phyloP scores from a whole-genome alignment of 495 filamentous ascomycete genomes.

The Xylaria intraflava region DNA sequence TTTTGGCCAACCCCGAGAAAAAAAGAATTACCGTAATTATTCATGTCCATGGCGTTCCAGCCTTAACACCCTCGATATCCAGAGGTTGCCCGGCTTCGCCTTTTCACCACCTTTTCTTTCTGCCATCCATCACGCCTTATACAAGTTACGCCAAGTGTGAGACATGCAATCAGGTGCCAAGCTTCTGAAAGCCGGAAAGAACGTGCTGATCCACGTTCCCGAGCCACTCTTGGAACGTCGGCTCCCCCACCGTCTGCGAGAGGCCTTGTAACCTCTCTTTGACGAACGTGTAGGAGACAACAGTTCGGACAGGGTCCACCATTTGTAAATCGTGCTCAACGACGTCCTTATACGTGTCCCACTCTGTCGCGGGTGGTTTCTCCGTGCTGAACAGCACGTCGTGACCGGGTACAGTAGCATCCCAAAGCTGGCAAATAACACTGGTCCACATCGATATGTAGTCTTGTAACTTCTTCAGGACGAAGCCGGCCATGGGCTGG shows the following conservation, averaged over 20 bases:
- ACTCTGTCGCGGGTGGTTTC: slow-evolving; percentile 57
- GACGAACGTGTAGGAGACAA: slow-evolving; percentile 66
- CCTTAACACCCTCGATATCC: too few relatives aligned
- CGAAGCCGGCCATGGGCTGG: slow-evolving; percentile 43
- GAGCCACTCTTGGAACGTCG: slow-evolving; percentile 71
- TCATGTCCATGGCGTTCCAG: neutral
- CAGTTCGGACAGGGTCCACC: slow-evolving; percentile 62
- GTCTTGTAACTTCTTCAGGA: slow-evolving; percentile 42
- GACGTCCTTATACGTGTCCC: slow-evolving; percentile 58
- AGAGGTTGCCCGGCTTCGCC: too few relatives aligned
- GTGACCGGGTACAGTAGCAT: slow-evolving; percentile 13
- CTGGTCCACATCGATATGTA: slow-evolving; percentile 50
- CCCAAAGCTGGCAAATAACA: slow-evolving; percentile 37
- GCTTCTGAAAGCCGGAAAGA: slow-evolving; percentile 53
- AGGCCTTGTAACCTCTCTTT: slow-evolving; percentile 57
- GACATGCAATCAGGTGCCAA: neutral
- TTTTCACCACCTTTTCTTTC: neutral
- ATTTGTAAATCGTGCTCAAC: slow-evolving; percentile 45
- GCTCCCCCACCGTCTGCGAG: slow-evolving; percentile 65
- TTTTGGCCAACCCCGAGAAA: neutral
- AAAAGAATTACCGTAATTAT: neutral
- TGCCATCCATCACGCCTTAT: neutral
- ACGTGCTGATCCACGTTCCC: slow-evolving; percentile 84
- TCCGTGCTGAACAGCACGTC: slow-evolving; percentile 59
- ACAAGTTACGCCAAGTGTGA: neutral